Evolutionary conservation across 495 filamentous ascomycete genomes (phyloP), one percentile per base, ranked within the genome.

Genomic region (Apiosordaria backusii): DNA sequence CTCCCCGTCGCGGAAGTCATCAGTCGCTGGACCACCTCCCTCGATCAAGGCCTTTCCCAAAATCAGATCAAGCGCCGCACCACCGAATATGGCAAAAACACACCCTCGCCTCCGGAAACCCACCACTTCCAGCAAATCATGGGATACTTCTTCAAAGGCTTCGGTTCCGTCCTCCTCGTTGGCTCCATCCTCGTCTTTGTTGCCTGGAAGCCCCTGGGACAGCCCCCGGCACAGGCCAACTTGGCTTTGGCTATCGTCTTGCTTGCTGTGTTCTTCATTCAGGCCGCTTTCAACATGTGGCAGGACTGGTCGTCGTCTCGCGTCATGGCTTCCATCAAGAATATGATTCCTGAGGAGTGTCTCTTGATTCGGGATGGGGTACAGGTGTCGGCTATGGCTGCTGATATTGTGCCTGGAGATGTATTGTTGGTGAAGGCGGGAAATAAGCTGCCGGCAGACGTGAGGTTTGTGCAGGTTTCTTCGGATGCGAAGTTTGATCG

Each of bases 401-500:
- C 77, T 1, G 87, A 90, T 2, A 75, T 93, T 35, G 89, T 92
- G 2, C 86, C 86, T 1, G 89, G 89, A 9, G 89, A 92, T 67
- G 71, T 90, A 1, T 72, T 91, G 0, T 70, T 79, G 50, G 81
- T 92, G 67, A 86, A 84, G 57, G 80, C 86, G 1, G 89, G 89
- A 5, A 87, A 88, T 72, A 90, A 88, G 70, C 73, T 91, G 1
- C 87, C 88, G 0, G 89, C 90, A 3, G 89, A 91, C 71, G 75
- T 91, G 18, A 83, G 89, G n/a, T 85, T 91, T 65, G 68, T 88
- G 22, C 78, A 87, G 29, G 80, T 83, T 18, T 88, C 86, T 0
- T 83, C 82, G 0, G 90, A 92, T 76, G 82, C 86, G 23, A 87
- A 87, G 67, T 89, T 93, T 70, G 90, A 93, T 69, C 82, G 89